Evolutionary conservation across 768 basidiomycete genomes (phyloP).

Genomic region (Hericium rajendrae): DNA sequence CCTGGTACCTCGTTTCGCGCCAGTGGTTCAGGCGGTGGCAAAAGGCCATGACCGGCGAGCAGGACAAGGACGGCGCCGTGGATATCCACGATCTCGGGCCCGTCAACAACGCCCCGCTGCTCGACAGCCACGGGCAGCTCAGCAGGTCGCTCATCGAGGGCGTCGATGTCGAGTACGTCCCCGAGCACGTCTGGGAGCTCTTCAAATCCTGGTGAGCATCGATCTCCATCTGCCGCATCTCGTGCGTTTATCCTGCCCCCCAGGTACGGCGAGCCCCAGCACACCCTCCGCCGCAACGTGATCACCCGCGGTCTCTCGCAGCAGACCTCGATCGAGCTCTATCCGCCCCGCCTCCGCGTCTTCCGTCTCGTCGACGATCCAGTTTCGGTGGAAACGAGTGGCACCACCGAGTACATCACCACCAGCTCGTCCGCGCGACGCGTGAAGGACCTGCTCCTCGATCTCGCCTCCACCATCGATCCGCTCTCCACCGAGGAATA

Average conservation of each 20-base stretch:
- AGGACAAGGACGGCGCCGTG: conserved; percentile 58
- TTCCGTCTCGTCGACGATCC: conserved; percentile 29
- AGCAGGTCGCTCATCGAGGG: conserved; percentile 43
- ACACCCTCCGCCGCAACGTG: conserved; percentile 56
- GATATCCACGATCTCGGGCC: conserved; percentile 59
- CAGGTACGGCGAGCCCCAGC: conserved; percentile 63
- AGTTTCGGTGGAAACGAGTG: conserved; percentile 18
- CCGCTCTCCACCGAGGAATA: conserved; percentile 19
- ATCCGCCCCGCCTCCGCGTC: conserved; percentile 55
- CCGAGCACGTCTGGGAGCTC: conserved; percentile 58
- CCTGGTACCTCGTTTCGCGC: conserved; percentile 69
- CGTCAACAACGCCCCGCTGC: conserved; percentile 62
- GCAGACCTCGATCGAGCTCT: conserved; percentile 55
- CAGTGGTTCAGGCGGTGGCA: conserved; percentile 71
- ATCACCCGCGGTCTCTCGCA: conserved; percentile 46
- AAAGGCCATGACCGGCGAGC: conserved; percentile 57
- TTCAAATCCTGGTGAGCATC: conserved; percentile 58
- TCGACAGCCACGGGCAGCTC: conserved; percentile 44
- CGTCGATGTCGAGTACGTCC: conserved; percentile 67
- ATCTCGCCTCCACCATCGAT: conserved; percentile 10
- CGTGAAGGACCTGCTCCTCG: conserved; percentile 28
- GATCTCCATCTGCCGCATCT: background rate
- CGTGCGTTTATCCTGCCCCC: background rate
- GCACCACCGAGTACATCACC: conserved; percentile 24
- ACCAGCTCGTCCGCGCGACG: conserved; percentile 45